Conservation (phyloP, 306 rosid species). For the Oxytropis ochrocephala region DNA sequence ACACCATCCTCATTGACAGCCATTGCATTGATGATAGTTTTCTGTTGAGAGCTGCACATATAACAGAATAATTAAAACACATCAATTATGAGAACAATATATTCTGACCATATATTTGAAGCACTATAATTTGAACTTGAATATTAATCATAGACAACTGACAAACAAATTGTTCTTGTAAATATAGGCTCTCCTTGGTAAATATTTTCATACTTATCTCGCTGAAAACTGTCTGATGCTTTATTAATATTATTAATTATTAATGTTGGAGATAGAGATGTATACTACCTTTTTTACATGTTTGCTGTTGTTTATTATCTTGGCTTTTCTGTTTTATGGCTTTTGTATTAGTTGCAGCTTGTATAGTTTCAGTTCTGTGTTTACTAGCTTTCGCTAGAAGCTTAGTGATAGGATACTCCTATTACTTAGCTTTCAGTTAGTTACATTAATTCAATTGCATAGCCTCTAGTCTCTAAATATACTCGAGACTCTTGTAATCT, state of each 20-base stretch:
- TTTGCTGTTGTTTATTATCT: background rate
- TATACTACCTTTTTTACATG: background rate
- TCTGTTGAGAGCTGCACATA: conserved; percentile 84
- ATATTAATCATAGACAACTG: background rate
- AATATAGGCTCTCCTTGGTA: too few species aligned
- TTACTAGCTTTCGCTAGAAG: background rate
- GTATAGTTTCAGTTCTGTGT: background rate
- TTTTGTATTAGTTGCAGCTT: background rate
- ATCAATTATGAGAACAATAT: background rate
- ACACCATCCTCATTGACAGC: conserved; percentile 97
- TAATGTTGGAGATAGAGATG: background rate
- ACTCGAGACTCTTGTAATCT: too few species aligned
- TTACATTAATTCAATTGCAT: too few species aligned
- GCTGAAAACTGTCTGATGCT: background rate
- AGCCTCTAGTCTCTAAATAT: too few species aligned
- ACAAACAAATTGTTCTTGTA: background rate
- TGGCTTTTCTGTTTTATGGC: background rate
- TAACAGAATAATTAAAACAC: background rate
- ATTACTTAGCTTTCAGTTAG: too few species aligned
- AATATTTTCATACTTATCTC: background rate
- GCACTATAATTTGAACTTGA: conserved; percentile 1
- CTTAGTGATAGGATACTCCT: background rate
- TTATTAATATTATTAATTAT: background rate
- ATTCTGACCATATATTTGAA: background rate
- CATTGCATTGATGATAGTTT: conserved; percentile 91